Base-by-base conservation (phyloP, 192 early-diverging fungal species). In the Umbelopsis sp. region DNA sequence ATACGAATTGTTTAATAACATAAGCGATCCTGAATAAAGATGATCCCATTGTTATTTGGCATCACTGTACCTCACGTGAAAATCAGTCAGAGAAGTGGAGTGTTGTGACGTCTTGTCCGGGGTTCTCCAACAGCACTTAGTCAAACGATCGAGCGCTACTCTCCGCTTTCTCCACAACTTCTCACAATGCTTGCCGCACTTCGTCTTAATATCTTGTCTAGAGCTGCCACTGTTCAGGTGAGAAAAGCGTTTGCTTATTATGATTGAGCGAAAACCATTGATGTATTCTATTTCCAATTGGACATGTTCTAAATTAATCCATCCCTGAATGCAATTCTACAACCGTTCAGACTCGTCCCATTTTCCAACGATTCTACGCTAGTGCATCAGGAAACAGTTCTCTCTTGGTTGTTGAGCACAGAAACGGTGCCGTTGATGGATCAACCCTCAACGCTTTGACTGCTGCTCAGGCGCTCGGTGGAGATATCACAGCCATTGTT, bases 351-450 rank as follows among this genome's bases (percentile, higher is more conserved):
- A 62, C 56, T 34, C 56, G 56, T 14, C 56, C 56, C 29, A 62
- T 62, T 34, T 34, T 62, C 44, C 66, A 66, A 22, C 71, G 77
- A 16, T 70, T 70, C 51, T 88, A 88, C 68, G 83, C 87, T 59
- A 73, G 83, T 65, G 72, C 69, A 21, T 83, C 80, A 65, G 80
- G 80, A 51, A 84, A 84, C 70, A 87, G 90, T n/a, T 92, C 96
- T 29, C 85, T 99, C 16, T 87, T 99, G 62, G 80, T 95, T 67
- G 91, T 96, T 45, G 97, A 99, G 82, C 91, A 94, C 84, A 94
- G 91, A 82, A 89, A 90, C 81, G 85, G 88, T 77, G 80, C 76
- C 20, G 74, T 95, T 43, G 84, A 86, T 52, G 81, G 90, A 36
- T 84, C 91, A 41, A 91, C 95, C 32, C 85, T 97, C 52, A 94